Evolutionary conservation across 192 early-diverging fungal genomes (phyloP), one percentile per base, ranked within the genome.

Genomic region (Umbelopsis vinacea): DNA sequence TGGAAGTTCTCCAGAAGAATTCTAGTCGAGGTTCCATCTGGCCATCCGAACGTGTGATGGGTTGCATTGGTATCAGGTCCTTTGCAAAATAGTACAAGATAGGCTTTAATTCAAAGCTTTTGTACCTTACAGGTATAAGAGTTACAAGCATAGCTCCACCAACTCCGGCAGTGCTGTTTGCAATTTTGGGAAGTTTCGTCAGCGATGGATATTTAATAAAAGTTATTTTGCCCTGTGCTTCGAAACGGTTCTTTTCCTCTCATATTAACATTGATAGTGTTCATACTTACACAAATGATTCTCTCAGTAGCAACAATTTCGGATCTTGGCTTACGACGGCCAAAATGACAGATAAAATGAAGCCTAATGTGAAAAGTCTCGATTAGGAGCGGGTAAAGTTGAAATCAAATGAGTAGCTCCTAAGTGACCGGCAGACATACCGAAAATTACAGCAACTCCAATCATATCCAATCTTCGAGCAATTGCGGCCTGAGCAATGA

Each of bases 281-380:
- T 29, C 24, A 48, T 69, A 60, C 76, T 78, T 73, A 72, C 70
- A 83, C 74, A 72, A 79, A 67, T 10, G 84, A 85, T 71, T 85
- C 84, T 50, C 84, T 66, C 66, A 85, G 50, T 57, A 85, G 68
- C 12, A 83, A 55, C 24, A 83, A 40, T 46, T 72, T 72, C 15
- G 84, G 76, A 55, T 85, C 78, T 22, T 74, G 70, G 46, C 83
- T 74, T 15, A 81, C 46, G 6, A 75, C 66, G 19, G 84, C 77
- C 11, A 85, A 57, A 48, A 85, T 76, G 22, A 74, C 81, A 4
- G 81, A 79, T 33, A 85, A 38, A 60, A 77, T 70, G 50, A 83
- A 85, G 52, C 76, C 77, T 78, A 52, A 8, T 60, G 21, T 38
- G 17, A 67, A 21, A 22, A 52, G 10, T 46, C 6, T 50, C 38